phyloP scores from a whole-genome alignment of 805 yeast species.

The Spathaspora sp. region DNA sequence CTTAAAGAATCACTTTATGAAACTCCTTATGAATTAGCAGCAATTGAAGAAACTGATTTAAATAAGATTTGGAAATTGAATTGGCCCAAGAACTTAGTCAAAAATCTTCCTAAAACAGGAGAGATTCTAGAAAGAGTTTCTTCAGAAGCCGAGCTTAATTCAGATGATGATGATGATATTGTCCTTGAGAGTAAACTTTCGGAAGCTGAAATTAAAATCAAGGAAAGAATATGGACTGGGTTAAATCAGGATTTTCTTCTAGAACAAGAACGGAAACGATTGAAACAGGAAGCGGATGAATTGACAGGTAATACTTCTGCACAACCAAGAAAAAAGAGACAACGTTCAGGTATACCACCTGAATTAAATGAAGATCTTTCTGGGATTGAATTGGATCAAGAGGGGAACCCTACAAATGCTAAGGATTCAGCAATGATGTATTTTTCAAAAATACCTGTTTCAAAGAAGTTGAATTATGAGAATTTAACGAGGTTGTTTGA shows the following conservation, averaged over 20 bases:
- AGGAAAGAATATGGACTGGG: slow-evolving; percentile 87
- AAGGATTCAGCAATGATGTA: slow-evolving; percentile 77
- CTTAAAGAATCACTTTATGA: slow-evolving; percentile 18
- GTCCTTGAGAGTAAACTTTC: slow-evolving; percentile 57
- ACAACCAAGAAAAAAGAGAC: slow-evolving; percentile 41
- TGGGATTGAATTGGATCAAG: slow-evolving; percentile 41
- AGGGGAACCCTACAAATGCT: slow-evolving; percentile 49
- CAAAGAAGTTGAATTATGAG: slow-evolving; percentile 87
- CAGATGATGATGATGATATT: slow-evolving; percentile 77
- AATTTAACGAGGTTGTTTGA: slow-evolving; percentile 58
- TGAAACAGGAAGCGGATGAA: slow-evolving; percentile 83
- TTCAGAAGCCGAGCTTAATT: slow-evolving; percentile 59
- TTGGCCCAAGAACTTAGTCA: slow-evolving; percentile 46
- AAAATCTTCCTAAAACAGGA: slow-evolving; percentile 52
- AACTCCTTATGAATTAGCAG: slow-evolving; percentile 27
- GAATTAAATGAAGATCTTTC: slow-evolving; percentile 20
- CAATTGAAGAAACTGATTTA: slow-evolving; percentile 13
- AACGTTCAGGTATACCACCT: slow-evolving; percentile 11
- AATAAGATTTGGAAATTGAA: slow-evolving; percentile 17
- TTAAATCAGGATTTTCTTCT: slow-evolving; percentile 80
- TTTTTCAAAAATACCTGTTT: slow-evolving; percentile 70
- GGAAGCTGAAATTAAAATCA: slow-evolving; percentile 66
- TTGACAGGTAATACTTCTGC: slow-evolving; percentile 66
- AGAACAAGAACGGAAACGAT: slow-evolving; percentile 79
- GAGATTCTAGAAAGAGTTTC: slow-evolving; percentile 50